Conservation (phyloP, 495 filamentous ascomycete species). For the Xylaria longipes region DNA sequence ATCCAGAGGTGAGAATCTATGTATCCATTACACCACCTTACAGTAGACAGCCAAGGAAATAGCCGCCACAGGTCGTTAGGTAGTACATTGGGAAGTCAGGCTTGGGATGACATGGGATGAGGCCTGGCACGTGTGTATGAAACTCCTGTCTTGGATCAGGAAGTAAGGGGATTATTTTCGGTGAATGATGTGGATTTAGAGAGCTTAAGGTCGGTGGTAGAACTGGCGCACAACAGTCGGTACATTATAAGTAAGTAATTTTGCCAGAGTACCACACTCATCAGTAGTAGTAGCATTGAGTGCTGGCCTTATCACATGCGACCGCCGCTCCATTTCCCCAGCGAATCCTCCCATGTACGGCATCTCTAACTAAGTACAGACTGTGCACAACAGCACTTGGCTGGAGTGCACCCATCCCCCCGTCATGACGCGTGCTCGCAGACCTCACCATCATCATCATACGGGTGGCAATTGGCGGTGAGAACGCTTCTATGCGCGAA, state of each 20-base stretch:
- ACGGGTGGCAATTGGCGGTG: constrained; percentile 7
- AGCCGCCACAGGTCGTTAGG: background rate
- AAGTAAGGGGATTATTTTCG: constrained; percentile 8
- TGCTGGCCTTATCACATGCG: constrained; percentile 22
- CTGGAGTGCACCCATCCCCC: background rate
- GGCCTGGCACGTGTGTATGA: background rate
- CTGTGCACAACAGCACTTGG: background rate
- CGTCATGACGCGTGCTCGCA: background rate
- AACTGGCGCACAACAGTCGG: background rate
- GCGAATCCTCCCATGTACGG: background rate
- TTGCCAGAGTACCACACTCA: constrained; percentile 1
- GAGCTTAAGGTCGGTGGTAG: background rate
- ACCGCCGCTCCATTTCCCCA: background rate
- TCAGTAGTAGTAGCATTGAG: constrained; percentile 13
- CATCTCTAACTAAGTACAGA: background rate
- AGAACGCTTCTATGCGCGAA: background rate
- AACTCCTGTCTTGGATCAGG: background rate
- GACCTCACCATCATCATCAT: constrained; percentile 19
- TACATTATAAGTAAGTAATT: background rate
- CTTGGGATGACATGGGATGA: background rate
- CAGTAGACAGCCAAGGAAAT: background rate
- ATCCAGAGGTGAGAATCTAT: background rate
- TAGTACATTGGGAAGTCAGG: background rate
- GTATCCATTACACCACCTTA: background rate
- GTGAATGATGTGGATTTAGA: constrained; percentile 19